These are phyloP conservation scores for Wolfiporia cocos DNA, from an alignment of 1,284 basidiomycete genomes.

Conservation along the genomic window DNA sequence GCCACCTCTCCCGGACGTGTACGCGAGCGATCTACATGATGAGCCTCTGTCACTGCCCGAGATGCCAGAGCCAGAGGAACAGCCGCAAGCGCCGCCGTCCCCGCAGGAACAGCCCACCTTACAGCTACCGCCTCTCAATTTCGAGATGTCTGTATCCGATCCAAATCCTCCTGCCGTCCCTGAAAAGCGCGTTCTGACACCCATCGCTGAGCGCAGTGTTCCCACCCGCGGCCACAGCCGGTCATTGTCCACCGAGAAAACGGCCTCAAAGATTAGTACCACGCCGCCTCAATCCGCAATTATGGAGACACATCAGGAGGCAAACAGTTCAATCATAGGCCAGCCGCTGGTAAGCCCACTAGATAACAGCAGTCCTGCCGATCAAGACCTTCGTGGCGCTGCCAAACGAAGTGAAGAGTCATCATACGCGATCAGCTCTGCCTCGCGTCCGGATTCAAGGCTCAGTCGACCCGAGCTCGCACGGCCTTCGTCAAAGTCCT, in stretches of 20 bases:
- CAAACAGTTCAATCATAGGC: conserved; percentile 9
- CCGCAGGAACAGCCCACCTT: conserved; percentile 11
- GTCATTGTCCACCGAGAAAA: conserved; percentile 17
- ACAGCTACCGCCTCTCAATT: conserved; percentile 30
- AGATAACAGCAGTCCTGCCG: conserved; percentile 10
- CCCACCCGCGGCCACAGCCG: conserved; percentile 16
- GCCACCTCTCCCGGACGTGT: conserved; percentile 20
- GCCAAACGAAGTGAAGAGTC: conserved; percentile 22
- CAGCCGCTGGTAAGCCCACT: conserved; percentile 17
- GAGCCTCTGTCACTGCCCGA: neutral
- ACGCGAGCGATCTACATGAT: conserved; percentile 3
- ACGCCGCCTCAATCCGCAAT: too few species aligned
- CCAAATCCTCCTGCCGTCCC: conserved; percentile 3
- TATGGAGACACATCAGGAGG: conserved; percentile 11
- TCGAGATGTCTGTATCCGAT: conserved; percentile 16
- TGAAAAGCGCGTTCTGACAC: conserved; percentile 24
- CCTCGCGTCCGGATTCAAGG: conserved; percentile 31
- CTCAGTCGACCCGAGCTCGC: conserved; percentile 16
- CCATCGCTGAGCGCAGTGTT: conserved; percentile 27
- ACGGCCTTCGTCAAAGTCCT: conserved; percentile 12
- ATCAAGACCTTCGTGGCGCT: conserved; percentile 8
- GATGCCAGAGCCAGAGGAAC: neutral
- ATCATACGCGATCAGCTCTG: conserved; percentile 1
- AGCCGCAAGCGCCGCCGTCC: conserved; percentile 8
- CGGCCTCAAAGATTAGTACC: too few species aligned